Evolutionary conservation across 78 protist species (phyloP).

Genomic region (Speleostelium caveatum): DNA sequence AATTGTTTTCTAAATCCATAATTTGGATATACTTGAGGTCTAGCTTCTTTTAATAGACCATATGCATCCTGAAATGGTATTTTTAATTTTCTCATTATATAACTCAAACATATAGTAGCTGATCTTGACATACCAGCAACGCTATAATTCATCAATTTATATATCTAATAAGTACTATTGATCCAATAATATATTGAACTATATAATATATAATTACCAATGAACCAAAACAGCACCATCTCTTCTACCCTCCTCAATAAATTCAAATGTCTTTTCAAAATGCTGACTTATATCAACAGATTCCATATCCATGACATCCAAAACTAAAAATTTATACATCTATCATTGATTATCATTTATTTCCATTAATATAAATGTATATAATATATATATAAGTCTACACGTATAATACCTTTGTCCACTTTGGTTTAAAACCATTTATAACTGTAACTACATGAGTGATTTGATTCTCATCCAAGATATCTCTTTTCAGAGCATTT

Average conservation of each 20-base stretch:
- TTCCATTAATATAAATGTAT: neutral
- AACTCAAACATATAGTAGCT: conserved; percentile 69
- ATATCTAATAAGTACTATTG: too few relatives aligned
- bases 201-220: too few relatives aligned
- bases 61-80: conserved; percentile 67
- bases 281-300: conserved; percentile 13
- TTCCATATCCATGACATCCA: conserved; percentile 42
- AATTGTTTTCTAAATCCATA: conserved; percentile 78
- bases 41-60: conserved; percentile 38
- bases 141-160: too few relatives aligned
- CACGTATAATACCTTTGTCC: too few relatives aligned
- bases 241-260: conserved; percentile 69
- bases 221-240: conserved; percentile 84
- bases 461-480: conserved; percentile 42
- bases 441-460: conserved; percentile 35
- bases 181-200: too few relatives aligned
- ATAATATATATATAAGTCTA: neutral
- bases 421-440: conserved; percentile 59
- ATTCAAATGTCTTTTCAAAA: conserved; percentile 66
- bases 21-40: conserved; percentile 79
- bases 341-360: neutral
- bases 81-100: conserved; percentile 58
- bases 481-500: conserved; percentile 42
- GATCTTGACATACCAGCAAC: conserved; percentile 84
- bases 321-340: conserved; percentile 36